phyloP scores from a whole-genome alignment of 176 grass and related monocot genomes.

The Hordeum vulgare region DNA sequence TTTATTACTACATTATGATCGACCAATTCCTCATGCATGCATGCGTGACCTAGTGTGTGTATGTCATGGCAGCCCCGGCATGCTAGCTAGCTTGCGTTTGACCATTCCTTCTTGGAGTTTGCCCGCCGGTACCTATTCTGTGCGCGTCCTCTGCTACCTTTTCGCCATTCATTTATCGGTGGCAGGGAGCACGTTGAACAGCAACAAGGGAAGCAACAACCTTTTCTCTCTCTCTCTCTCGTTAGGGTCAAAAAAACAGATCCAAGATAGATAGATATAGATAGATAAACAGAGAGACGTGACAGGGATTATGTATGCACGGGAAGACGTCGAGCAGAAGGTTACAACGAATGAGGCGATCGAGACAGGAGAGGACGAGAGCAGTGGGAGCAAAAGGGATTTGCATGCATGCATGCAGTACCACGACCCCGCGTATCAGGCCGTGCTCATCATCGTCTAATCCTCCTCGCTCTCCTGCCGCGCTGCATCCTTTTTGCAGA shows the following conservation, averaged over 20 bases:
- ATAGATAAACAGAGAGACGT: neutral
- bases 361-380: neutral
- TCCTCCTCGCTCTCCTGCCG: neutral
- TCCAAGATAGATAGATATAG: neutral
- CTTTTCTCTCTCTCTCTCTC: neutral
- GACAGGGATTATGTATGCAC: neutral
- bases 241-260: neutral
- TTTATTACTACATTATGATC: neutral
- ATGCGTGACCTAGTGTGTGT: neutral
- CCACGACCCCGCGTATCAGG: neutral
- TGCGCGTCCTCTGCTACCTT: neutral
- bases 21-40: neutral
- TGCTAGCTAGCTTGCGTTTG: neutral
- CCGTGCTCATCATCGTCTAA: neutral
- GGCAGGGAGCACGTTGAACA: neutral
- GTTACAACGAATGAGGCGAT: neutral
- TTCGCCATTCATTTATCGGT: neutral
- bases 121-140: neutral
- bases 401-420: neutral
- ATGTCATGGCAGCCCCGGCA: neutral
- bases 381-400: constrained; percentile 7
- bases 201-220: neutral
- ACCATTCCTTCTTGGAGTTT: constrained; percentile 7
- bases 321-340: neutral
- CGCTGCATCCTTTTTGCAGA: neutral